Evolutionary conservation across 805 yeast genomes (phyloP), one percentile per base, ranked within the genome.

Genomic region (Pichia sporocuriosa): DNA sequence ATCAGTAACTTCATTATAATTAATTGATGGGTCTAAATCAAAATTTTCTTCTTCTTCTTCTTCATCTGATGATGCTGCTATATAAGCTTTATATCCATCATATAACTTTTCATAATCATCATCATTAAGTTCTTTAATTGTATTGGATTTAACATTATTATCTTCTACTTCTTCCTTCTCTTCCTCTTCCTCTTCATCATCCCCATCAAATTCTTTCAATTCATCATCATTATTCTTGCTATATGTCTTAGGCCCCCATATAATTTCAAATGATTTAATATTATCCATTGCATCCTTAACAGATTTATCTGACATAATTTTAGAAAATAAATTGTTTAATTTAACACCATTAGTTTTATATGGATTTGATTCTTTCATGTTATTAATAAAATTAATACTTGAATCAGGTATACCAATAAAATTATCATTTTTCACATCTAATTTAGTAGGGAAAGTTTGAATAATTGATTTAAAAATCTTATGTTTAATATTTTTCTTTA

Each of bases 1-100:
- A 55, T 82, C 89, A 0, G 88, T 80, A 5, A 79, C 69, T 53
- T 75, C 75, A 52, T 75, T 76, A 52, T 81, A 75, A 51, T 77
- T 62, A 6, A 70, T 57, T 10, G 56, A 52, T 7, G 68, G 65
- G 44, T 69, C 62, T 11, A 35, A 28, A 7, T 54, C 54, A 1
- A 28, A 44, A 10, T 53, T 55, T 8, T 35, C 53, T 11, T 43
- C 62, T 5, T 57, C 68, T 5, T 59, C 65, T 24, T 70, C 75
- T 24, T 66, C 73, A 35, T 67, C 73, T 1, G 71, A 63, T 0
- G 70, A 65, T 10, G 65, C 75, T 4, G 62, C 73, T 11, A 72
- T 59, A 46, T 67, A 49, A 31, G 45, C 51, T 25, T 55, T 51
- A 40, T 58, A 58, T n/a, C 47, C 42, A 17, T 53, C 47, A 30